Percentiles rank a stretch among this genome's conserved stretches.
phyloP scores from a whole-genome alignment of 177 flowering plant genomes.

The Vitis hybrid region DNA sequence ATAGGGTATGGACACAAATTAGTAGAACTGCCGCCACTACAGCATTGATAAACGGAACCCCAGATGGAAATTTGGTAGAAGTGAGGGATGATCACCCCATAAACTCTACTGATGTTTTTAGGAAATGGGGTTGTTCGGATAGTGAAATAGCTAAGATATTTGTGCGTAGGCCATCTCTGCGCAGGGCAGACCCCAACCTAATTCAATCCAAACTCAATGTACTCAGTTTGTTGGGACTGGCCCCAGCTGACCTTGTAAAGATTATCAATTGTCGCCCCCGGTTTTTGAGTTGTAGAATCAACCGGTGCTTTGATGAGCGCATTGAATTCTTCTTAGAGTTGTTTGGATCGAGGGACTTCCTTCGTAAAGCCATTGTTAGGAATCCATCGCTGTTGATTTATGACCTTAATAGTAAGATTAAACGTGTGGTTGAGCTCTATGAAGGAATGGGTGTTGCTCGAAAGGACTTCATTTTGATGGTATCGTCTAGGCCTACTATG shows the following conservation, averaged over 20 bases:
- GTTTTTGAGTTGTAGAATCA: constrained; percentile 41
- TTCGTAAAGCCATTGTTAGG: constrained; percentile 48
- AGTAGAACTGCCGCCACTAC: constrained; percentile 3
- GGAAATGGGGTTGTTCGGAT: constrained; percentile 58
- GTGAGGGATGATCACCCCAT: not conserved
- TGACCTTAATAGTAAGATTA: constrained; percentile 36
- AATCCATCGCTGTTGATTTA: constrained; percentile 67
- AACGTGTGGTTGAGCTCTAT: constrained; percentile 44
- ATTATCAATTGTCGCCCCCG: constrained; percentile 66
- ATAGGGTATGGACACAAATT: not conserved
- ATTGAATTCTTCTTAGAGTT: constrained; percentile 34
- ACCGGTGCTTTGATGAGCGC: constrained; percentile 43
- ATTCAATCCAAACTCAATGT: constrained; percentile 44
- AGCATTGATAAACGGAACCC: constrained; percentile 12
- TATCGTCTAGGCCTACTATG: constrained; percentile 60
- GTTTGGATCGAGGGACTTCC: constrained; percentile 50
- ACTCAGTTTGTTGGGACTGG: constrained; percentile 43
- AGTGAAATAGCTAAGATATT: constrained; percentile 42
- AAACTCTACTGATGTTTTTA: constrained; percentile 27
- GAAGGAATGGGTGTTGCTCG: constrained; percentile 44
- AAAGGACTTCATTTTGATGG: constrained; percentile 40
- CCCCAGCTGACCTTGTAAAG: constrained; percentile 52
- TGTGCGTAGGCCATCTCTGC: constrained; percentile 42
- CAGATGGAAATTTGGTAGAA: constrained; percentile 5
- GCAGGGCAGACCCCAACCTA: constrained; percentile 17